Evolutionary conservation across 768 basidiomycete genomes (phyloP), one percentile per base, ranked within the genome.

Genomic region (Rhodosporidiobolus odoratus): DNA sequence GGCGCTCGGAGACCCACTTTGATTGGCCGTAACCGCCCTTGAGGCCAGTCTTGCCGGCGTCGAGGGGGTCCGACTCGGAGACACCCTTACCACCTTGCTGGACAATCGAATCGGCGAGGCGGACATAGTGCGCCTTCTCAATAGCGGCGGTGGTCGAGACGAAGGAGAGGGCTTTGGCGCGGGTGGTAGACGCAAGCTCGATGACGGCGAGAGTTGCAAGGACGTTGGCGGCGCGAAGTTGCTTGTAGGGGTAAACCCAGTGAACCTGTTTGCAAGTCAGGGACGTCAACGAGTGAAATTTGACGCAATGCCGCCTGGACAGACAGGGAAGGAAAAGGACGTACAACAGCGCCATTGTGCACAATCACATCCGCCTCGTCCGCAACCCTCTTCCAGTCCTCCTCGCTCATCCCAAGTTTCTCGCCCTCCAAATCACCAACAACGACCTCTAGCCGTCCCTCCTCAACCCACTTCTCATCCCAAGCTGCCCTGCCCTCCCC

Each of bases 181-280:
- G 90, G 32, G 83, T 82, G 13, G 84, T 83, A 4, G 76, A 73
- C 19, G 79, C 77, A 35, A 99, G 85, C 41, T 89, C 85, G 52
- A 96, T 83, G 10, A 88, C 87, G 3, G 89, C 89, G 66, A 99
- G 78, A 10, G 96, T 99, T 0, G 89, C 88, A 17, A 94, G 77
- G n/a, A 98, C 96, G 79, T 99, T 99, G 21, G 94, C 86, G 0
- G 88, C 84, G 12, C 94, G 89, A 17, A 99, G 84, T 78, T 88
- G 92, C 78, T 94, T 89, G 80, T 99, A 99, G 0, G 93, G 92
- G 79, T 96, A 99, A 4, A 99, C 91, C 96, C 96, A 99, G 78
- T 99, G 96, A 21, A 98, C 92, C 91, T 92, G 77, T 34, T n/a
- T n/a, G 38, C 27, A 23, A 23, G 7, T 3, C 0, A 7, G 15